Evolutionary conservation across 352 stramenopile species (phyloP).

Genomic region (Phytophthora sp.): DNA sequence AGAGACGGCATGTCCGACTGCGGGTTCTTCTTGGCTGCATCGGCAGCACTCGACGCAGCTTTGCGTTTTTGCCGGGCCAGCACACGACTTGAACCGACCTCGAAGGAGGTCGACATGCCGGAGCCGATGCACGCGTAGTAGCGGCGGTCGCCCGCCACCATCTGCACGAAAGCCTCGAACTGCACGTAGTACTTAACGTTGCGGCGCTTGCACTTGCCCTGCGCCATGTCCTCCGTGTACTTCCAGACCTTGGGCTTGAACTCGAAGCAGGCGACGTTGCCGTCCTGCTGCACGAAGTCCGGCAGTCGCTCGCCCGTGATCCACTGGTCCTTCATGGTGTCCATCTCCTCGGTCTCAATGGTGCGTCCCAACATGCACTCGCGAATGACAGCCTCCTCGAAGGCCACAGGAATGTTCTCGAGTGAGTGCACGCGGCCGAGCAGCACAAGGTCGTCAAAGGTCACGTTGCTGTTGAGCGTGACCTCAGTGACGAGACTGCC

Average conservation of each 20-base stretch:
- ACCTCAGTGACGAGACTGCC: conserved; percentile 85
- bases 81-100: conserved; percentile 85
- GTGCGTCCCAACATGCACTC: conserved; percentile 87
- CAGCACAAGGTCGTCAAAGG: conserved; percentile 83
- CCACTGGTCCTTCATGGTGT: conserved; percentile 88
- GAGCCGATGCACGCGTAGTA: conserved; percentile 89
- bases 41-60: conserved; percentile 50
- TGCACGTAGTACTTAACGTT: conserved; percentile 92
- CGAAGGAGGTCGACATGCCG: conserved; percentile 86
- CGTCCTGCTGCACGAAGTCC: conserved; percentile 84
- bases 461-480: conserved; percentile 82
- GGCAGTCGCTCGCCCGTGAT: conserved; percentile 81
- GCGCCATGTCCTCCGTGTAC: conserved; percentile 89
- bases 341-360: conserved; percentile 78
- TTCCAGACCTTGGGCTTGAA: conserved; percentile 92
- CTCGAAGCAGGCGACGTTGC: conserved; percentile 78
- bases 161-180: conserved; percentile 86
- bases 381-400: conserved; percentile 82
- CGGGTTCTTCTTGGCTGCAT: conserved; percentile 18
- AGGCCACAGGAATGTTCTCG: conserved; percentile 84
- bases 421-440: conserved; percentile 84
- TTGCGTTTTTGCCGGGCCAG: conserved; percentile 87
- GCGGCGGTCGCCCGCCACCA: conserved; percentile 70
- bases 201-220: conserved; percentile 87
- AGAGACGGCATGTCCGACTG: conserved; percentile 38